These are phyloP conservation scores for Antitrichia curtipendula DNA, from an alignment of 225 moss, liverwort and hornwort genomes.

Conservation along the genomic window DNA sequence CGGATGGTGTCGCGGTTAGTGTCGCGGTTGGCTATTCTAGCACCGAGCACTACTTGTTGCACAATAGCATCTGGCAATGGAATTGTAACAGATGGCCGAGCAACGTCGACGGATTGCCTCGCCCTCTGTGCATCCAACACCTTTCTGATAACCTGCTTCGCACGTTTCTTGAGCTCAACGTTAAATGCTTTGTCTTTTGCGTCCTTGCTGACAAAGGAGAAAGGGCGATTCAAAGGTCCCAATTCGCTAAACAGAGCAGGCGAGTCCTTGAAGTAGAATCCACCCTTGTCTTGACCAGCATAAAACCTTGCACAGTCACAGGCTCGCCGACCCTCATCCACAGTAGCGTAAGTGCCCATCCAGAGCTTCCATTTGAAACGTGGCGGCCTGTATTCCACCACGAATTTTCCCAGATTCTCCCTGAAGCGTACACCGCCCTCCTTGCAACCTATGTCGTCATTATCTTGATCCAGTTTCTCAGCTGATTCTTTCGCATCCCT, in stretches of 20 bases:
- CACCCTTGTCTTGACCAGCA: constrained; percentile 44
- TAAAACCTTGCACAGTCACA: constrained; percentile 44
- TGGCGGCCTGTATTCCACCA: constrained; percentile 43
- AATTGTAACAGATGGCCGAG: constrained; percentile 3
- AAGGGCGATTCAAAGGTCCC: constrained; percentile 30
- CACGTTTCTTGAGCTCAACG: constrained; percentile 36
- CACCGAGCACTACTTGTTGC: background rate
- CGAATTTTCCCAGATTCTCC: constrained; percentile 30
- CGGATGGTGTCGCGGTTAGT: background rate
- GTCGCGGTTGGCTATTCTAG: background rate
- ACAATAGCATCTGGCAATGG: background rate
- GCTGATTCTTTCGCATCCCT: constrained; percentile 8
- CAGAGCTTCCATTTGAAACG: constrained; percentile 51
- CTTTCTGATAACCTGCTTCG: constrained; percentile 27
- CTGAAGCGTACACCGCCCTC: constrained; percentile 39
- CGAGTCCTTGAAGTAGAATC: constrained; percentile 44
- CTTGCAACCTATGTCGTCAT: constrained; percentile 16
- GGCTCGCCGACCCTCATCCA: constrained; percentile 36
- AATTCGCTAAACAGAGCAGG: constrained; percentile 18
- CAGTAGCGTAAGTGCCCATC: constrained; percentile 41
- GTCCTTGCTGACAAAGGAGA: constrained; percentile 28
- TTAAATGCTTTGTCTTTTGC: constrained; percentile 28
- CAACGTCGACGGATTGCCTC: background rate
- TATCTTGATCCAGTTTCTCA: constrained; percentile 10
- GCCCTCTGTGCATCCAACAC: constrained; percentile 15